These are phyloP conservation scores for Zelopaecilomyces penicillatus DNA, from an alignment of 2,329 filamentous ascomycete species.

Conservation along the genomic window DNA sequence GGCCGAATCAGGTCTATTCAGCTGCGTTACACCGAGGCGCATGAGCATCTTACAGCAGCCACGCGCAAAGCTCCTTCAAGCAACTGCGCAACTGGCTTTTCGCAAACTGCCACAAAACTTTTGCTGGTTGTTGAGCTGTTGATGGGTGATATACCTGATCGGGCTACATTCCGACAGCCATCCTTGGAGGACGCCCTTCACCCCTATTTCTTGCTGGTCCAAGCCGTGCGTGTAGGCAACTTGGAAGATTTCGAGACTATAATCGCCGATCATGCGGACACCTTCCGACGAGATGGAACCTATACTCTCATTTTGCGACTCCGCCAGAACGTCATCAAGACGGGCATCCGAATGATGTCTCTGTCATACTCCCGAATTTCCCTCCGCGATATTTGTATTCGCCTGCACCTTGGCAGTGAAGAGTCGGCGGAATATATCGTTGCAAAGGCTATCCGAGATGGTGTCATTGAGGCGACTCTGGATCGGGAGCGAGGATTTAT, in stretches of 20 bases:
- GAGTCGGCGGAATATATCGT: constrained; percentile 99
- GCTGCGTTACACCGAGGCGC: constrained; percentile 91
- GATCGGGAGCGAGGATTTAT: constrained; percentile 95
- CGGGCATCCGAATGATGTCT: constrained; percentile 98
- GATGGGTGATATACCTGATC: constrained; percentile 97
- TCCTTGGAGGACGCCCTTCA: constrained; percentile 79
- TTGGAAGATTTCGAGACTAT: constrained; percentile 85
- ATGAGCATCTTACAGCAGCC: constrained; percentile 85
- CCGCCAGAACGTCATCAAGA: constrained; percentile 98
- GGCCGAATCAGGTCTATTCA: constrained; percentile 95
- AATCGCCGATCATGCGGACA: constrained; percentile 70
- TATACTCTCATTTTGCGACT: constrained; percentile 93
- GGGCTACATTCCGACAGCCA: constrained; percentile 84
- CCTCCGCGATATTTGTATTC: constrained; percentile 92
- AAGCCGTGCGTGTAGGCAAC: constrained; percentile 93
- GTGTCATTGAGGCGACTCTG: constrained; percentile 89
- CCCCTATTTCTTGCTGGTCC: constrained; percentile 89
- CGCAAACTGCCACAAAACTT: constrained; percentile 94
- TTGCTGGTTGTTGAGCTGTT: constrained; percentile 90
- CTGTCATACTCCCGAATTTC: constrained; percentile 96
- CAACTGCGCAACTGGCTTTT: constrained; percentile 83
- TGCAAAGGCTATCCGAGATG: constrained; percentile 94
- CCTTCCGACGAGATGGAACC: constrained; percentile 87
- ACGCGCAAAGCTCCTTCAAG: constrained; percentile 92
- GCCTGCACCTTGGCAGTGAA: constrained; percentile 85